Evolutionary conservation across 768 basidiomycete genomes (phyloP).

Genomic region (Amanita muscaria): DNA sequence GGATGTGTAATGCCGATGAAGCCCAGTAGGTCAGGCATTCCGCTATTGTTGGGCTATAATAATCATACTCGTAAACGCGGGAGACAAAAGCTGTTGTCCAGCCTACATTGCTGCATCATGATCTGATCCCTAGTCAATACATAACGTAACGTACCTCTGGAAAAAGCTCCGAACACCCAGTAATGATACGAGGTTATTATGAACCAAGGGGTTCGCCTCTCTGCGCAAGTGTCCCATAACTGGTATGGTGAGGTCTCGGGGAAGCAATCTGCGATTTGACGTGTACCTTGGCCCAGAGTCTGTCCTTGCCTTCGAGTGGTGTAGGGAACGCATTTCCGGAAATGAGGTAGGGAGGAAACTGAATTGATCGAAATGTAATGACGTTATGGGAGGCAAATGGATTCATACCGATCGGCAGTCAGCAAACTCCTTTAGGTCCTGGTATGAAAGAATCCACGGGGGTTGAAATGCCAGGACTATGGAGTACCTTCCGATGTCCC

Average conservation of each 20-base stretch:
- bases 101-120: conserved; percentile 24
- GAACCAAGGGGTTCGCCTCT: conserved; percentile 42
- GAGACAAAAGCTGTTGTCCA: conserved; percentile 47
- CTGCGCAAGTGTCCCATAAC: conserved; percentile 52
- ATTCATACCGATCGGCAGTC: conserved; percentile 31
- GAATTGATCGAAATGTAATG: conserved; percentile 8
- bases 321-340: conserved; percentile 27
- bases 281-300: conserved; percentile 52
- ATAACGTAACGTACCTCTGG: conserved; percentile 31
- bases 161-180: conserved; percentile 57
- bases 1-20: conserved; percentile 38
- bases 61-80: conserved; percentile 32
- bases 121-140: neutral
- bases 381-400: neutral
- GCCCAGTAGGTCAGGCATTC: conserved; percentile 50
- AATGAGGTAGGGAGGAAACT: conserved; percentile 33
- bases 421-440: conserved; percentile 46
- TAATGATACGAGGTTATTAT: conserved; percentile 51
- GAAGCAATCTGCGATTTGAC: neutral
- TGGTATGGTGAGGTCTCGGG: conserved; percentile 13
- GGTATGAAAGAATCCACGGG: conserved; percentile 47
- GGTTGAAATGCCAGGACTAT: conserved; percentile 52
- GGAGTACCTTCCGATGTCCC: conserved; percentile 21
- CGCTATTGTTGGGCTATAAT: conserved; percentile 36
- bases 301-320: conserved; percentile 33